A percentile compares a stretch with the other conserved stretches of the same genome.
Evolutionary conservation across 1,139 yeast genomes (phyloP).

Genomic region (Debaryomyces psychrophilus): DNA sequence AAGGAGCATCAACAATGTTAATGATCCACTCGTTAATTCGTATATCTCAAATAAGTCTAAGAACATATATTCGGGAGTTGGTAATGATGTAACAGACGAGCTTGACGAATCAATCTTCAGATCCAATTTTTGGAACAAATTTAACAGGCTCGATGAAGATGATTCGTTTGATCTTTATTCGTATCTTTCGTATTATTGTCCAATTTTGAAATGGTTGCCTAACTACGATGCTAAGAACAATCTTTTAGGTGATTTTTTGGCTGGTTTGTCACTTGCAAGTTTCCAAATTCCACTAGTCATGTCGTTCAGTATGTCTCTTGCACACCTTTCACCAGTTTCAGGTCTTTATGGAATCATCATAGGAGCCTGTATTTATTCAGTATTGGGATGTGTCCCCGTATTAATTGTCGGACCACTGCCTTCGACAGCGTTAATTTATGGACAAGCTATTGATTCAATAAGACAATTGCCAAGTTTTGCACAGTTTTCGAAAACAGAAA

Average conservation of each 20-base stretch:
- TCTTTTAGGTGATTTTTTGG: slow-evolving; percentile 34
- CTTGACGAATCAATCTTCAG: slow-evolving; percentile 14
- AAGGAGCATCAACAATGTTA: slow-evolving; percentile 19
- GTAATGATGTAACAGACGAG: slow-evolving; percentile 12
- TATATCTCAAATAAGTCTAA: slow-evolving; percentile 13
- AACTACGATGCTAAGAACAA: slow-evolving; percentile 20
- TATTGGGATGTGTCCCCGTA: slow-evolving; percentile 38
- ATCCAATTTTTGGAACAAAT: slow-evolving; percentile 14
- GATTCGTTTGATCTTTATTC: slow-evolving; percentile 25
- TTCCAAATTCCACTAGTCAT: slow-evolving; percentile 41
- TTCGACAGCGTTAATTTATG: slow-evolving; percentile 36
- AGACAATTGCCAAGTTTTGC: slow-evolving; percentile 20
- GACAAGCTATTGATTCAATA: slow-evolving; percentile 30
- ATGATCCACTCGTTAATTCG: slow-evolving; percentile 24
- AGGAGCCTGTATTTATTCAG: slow-evolving; percentile 31
- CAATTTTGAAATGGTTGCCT: slow-evolving; percentile 37
- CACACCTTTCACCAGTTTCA: slow-evolving; percentile 35
- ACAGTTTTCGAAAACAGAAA: slow-evolving; percentile 24
- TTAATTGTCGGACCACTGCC: slow-evolving; percentile 41
- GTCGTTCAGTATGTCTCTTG: slow-evolving; percentile 38
- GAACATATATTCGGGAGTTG: neutral
- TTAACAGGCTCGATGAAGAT: slow-evolving; percentile 9
- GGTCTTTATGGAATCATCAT: slow-evolving; percentile 35
- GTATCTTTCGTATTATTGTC: slow-evolving; percentile 37
- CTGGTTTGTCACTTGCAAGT: slow-evolving; percentile 37